A percentile compares a stretch with the other conserved stretches of the same genome.
phyloP scores from a whole-genome alignment of 2,329 filamentous ascomycete genomes.

The Phialophora expanda region DNA sequence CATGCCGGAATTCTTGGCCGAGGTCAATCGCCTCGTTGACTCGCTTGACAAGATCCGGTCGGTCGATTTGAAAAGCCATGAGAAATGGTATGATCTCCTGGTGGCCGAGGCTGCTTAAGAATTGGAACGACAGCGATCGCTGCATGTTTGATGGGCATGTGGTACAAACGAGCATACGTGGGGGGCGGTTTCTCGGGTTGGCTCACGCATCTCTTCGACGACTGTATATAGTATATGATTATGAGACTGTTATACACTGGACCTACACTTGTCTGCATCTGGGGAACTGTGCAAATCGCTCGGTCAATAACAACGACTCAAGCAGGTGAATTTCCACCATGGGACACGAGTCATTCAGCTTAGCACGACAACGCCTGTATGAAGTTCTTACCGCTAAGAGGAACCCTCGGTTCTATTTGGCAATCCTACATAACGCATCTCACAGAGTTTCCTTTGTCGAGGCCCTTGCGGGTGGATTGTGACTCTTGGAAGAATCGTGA shows the following conservation, averaged over 20 bases:
- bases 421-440: neutral
- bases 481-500: neutral
- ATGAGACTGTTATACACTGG: slow-evolving; percentile 6
- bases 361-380: neutral
- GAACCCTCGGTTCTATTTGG: neutral
- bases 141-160: neutral
- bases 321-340: too few relatives aligned
- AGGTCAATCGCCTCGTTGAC: slow-evolving; percentile 65
- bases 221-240: slow-evolving; percentile 4
- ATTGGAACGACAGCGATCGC: neutral
- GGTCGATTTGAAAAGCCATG: slow-evolving; percentile 65
- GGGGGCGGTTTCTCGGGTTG: neutral
- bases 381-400: neutral
- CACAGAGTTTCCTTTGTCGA: neutral
- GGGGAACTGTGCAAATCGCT: neutral
- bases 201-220: slow-evolving; percentile 3
- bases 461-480: neutral
- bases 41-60: slow-evolving; percentile 61
- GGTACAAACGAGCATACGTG: slow-evolving; percentile 2
- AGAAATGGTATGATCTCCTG: slow-evolving; percentile 62
- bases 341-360: too few relatives aligned
- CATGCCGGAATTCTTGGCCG: slow-evolving; percentile 65
- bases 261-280: neutral
- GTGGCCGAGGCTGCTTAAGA: slow-evolving; percentile 25
- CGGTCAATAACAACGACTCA: neutral